phyloP scores from a whole-genome alignment of 768 basidiomycete genomes.

The Amylocystis lapponica region DNA sequence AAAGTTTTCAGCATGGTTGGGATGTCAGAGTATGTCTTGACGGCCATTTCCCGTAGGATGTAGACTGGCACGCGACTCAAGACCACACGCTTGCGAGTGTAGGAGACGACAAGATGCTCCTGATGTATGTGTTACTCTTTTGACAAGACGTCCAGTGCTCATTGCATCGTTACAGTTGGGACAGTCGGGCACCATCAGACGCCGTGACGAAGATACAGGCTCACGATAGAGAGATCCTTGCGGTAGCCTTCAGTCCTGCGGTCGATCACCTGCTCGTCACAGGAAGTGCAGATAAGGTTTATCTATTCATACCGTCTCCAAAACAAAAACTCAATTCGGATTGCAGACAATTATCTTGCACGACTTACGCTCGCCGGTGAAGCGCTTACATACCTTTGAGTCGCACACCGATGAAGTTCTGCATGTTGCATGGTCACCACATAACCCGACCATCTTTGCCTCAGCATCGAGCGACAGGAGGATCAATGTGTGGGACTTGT shows the following conservation, averaged over 20 bases:
- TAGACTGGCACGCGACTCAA: conserved; percentile 87
- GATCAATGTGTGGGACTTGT: conserved; percentile 92
- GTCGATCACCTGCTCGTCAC: conserved; percentile 78
- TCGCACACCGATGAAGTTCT: conserved; percentile 93
- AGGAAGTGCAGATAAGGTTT: conserved; percentile 92
- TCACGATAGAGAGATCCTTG: conserved; percentile 86
- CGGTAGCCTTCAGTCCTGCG: conserved; percentile 86
- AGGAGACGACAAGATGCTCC: conserved; percentile 90
- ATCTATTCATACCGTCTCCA: conserved; percentile 7
- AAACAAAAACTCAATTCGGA: too few species aligned
- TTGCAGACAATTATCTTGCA: conserved; percentile 80
- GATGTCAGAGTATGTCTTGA: not conserved
- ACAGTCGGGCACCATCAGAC: conserved; percentile 70
- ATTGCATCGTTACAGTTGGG: conserved; percentile 63
- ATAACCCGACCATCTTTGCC: conserved; percentile 86
- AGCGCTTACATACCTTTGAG: conserved; percentile 85
- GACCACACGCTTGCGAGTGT: conserved; percentile 91
- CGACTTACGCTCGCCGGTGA: conserved; percentile 71
- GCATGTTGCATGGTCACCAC: conserved; percentile 93
- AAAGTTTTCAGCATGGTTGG: not conserved
- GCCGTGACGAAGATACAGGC: conserved; percentile 73
- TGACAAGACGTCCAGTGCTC: too few species aligned
- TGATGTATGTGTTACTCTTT: conserved; percentile 61
- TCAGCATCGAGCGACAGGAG: conserved; percentile 92
- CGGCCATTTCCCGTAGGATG: conserved; percentile 53